Conservation (phyloP, 176 grass and related monocot species). For the Sorghum bicolor region DNA sequence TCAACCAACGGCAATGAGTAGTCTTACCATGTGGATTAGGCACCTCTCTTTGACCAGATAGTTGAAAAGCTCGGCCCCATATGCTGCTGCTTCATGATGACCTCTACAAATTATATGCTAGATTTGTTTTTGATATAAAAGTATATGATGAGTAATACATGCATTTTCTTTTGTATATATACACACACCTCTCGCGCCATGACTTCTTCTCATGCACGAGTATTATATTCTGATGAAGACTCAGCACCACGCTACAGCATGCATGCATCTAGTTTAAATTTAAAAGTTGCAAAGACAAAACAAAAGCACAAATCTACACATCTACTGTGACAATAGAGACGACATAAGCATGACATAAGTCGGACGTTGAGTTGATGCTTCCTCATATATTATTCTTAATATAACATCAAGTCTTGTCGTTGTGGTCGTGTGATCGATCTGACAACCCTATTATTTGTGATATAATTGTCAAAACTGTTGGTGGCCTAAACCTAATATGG, state of each 20-base stretch:
- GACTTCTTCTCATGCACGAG: not conserved
- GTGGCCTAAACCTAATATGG: conserved; percentile 2
- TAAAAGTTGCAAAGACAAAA: not conserved
- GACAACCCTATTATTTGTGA: not conserved
- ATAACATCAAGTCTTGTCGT: conserved; percentile 16
- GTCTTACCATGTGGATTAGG: conserved; percentile 24
- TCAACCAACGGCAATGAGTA: conserved; percentile 11
- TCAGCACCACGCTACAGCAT: not conserved
- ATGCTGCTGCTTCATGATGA: not conserved
- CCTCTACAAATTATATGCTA: not conserved
- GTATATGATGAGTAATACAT: not conserved
- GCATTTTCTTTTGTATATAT: not conserved
- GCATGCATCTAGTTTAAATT: not conserved
- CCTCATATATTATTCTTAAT: conserved; percentile 9
- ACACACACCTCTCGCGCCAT: not conserved
- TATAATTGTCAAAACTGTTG: conserved; percentile 33
- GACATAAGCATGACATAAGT: conserved; percentile 33
- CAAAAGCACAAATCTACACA: not conserved
- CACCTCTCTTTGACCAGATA: conserved; percentile 26
- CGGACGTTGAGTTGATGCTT: conserved; percentile 23
- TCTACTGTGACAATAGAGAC: not conserved
- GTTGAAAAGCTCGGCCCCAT: conserved; percentile 32
- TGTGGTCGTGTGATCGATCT: conserved; percentile 26
- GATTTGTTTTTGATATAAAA: not conserved
- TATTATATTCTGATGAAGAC: not conserved